phyloP scores from a whole-genome alignment of 768 basidiomycete species.

The Naematelia encephala region DNA sequence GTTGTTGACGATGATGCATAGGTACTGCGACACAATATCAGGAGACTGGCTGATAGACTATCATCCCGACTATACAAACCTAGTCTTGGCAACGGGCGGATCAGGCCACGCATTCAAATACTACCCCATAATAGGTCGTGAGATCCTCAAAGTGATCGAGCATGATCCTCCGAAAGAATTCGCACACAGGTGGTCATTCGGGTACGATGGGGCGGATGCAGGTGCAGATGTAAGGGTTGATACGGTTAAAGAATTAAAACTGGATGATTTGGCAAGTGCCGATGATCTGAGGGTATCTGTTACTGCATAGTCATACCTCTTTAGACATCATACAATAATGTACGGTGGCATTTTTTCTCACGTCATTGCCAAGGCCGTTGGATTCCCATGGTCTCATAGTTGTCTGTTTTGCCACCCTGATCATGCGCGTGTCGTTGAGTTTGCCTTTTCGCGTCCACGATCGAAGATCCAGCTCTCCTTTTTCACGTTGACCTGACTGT shows the following conservation, averaged over 20 bases:
- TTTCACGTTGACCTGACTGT: too few relatives aligned
- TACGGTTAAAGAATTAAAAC: conserved; percentile 24
- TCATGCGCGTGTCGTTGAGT: background rate
- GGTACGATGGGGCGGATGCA: conserved; percentile 30
- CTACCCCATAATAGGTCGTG: conserved; percentile 73
- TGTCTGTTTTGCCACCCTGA: background rate
- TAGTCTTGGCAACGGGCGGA: conserved; percentile 81
- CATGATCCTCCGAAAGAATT: conserved; percentile 60
- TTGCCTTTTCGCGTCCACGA: too few relatives aligned
- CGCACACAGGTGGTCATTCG: conserved; percentile 63
- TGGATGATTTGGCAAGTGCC: conserved; percentile 37
- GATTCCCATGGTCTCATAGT: too few relatives aligned
- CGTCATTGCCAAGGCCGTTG: too few relatives aligned
- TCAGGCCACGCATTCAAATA: conserved; percentile 61
- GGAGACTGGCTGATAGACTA: conserved; percentile 85
- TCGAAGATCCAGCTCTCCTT: too few relatives aligned
- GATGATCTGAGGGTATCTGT: conserved; percentile 26
- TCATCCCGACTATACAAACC: conserved; percentile 56
- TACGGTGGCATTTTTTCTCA: too few relatives aligned
- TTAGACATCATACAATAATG: too few relatives aligned
- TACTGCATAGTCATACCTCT: background rate
- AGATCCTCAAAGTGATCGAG: conserved; percentile 71
- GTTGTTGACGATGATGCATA: conserved; percentile 41
- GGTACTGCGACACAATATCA: conserved; percentile 86
- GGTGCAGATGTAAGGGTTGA: conserved; percentile 37